Percentiles rank a stretch among this genome's conserved stretches.
phyloP scores from a whole-genome alignment of 2,329 filamentous ascomycete genomes.

The Aspergillus novofumigatus region DNA sequence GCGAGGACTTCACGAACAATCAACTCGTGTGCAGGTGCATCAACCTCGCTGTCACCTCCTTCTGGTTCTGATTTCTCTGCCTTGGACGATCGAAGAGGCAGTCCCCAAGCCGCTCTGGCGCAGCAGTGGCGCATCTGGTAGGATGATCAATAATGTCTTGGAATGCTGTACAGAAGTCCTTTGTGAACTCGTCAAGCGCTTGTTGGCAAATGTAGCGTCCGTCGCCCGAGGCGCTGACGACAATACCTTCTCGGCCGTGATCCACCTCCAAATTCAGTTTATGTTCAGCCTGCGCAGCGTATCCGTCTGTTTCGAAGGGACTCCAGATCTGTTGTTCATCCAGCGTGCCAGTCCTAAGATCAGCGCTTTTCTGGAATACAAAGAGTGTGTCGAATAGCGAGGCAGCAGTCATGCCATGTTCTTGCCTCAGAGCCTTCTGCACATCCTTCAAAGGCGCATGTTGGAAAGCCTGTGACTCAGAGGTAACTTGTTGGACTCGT shows the following conservation, averaged over 20 bases:
- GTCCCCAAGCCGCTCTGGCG: conserved; percentile 19
- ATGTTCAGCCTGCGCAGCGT: conserved; percentile 24
- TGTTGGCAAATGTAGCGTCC: conserved; percentile 18
- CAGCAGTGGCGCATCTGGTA: conserved; percentile 17
- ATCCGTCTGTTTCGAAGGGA: conserved; percentile 18
- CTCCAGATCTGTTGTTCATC: conserved; percentile 21
- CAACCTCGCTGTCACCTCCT: background rate
- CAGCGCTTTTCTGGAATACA: conserved; percentile 45
- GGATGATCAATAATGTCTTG: conserved; percentile 27
- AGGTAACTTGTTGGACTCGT: conserved; percentile 44
- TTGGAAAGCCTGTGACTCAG: conserved; percentile 44
- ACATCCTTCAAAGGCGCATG: conserved; percentile 50
- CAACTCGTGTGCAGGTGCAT: conserved; percentile 12
- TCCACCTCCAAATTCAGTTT: conserved; percentile 30
- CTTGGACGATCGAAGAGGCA: conserved; percentile 16
- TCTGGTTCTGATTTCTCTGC: background rate
- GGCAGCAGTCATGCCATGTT: conserved; percentile 26
- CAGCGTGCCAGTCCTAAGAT: conserved; percentile 5
- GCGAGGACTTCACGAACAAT: conserved; percentile 20
- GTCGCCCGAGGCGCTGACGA: conserved; percentile 19
- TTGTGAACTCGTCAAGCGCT: conserved; percentile 15
- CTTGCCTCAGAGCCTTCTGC: conserved; percentile 42
- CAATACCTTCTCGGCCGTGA: conserved; percentile 19
- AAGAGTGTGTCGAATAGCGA: conserved; percentile 49
- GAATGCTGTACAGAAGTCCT: conserved; percentile 17